Evolutionary conservation across 345 rosid species (phyloP).

Genomic region (Sisymbrium altissimum): DNA sequence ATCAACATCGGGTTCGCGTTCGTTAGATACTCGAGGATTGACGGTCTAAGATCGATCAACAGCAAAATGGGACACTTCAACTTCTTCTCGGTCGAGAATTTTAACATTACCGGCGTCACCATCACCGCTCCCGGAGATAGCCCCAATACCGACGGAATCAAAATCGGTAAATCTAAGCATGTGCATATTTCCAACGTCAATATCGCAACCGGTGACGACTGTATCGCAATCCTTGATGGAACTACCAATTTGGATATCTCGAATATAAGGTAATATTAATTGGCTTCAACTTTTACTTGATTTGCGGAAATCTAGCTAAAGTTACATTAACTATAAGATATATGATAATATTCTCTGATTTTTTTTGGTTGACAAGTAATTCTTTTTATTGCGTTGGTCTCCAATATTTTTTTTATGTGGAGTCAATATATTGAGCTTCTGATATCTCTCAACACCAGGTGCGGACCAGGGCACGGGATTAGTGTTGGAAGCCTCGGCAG

Average conservation of each 20-base stretch:
- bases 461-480: constrained; percentile 43
- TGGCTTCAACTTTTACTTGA: neutral
- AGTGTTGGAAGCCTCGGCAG: constrained; percentile 33
- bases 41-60: constrained; percentile 26
- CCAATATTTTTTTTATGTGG: neutral
- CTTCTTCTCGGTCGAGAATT: constrained; percentile 22
- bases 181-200: constrained; percentile 3
- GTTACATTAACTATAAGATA: neutral
- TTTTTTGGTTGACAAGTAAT: neutral
- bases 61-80: constrained; percentile 37
- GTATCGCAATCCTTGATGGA: constrained; percentile 37
- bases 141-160: constrained; percentile 40
- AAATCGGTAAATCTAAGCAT: constrained; percentile 33
- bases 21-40: constrained; percentile 15
- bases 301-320: neutral
- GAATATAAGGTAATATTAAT: constrained; percentile 15
- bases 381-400: neutral
- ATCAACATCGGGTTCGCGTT: constrained; percentile 26
- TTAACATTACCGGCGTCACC: constrained; percentile 9
- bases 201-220: constrained; percentile 36
- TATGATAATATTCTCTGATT: neutral
- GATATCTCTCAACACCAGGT: neutral
- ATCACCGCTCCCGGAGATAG: constrained; percentile 33
- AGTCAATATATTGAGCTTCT: neutral
- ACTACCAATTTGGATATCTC: constrained; percentile 21